A percentile compares a stretch with the other conserved stretches of the same genome.
These are phyloP conservation scores for Tripterygium wilfordii DNA, from an alignment of 177 flowering plant species.

Conservation along the genomic window DNA sequence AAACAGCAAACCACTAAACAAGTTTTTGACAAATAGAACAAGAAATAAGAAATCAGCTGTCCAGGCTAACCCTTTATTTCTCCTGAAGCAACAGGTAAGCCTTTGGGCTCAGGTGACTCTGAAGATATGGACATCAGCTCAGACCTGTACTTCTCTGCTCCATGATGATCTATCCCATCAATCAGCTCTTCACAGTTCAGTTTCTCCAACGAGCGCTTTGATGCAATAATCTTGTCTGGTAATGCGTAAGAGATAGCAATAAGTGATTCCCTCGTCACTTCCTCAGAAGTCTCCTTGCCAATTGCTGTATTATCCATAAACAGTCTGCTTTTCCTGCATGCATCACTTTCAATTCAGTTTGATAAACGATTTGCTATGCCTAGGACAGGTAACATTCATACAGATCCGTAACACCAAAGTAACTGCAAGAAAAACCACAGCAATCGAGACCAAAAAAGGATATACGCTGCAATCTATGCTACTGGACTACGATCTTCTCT, in stretches of 20 bases:
- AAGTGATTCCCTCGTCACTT: conserved; percentile 52
- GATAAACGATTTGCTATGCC: too few species aligned
- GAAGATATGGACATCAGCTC: conserved; percentile 50
- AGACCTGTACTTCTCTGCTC: conserved; percentile 35
- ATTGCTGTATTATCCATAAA: conserved; percentile 41
- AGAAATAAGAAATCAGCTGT: not conserved
- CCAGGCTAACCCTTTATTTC: conserved; percentile 17
- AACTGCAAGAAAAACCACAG: too few species aligned
- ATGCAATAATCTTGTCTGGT: conserved; percentile 21
- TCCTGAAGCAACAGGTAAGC: conserved; percentile 15
- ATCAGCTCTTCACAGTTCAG: conserved; percentile 8
- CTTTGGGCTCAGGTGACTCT: conserved; percentile 30
- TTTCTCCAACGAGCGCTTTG: conserved; percentile 17
- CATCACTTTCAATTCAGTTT: too few species aligned
- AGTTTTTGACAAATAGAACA: not conserved
- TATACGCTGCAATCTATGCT: too few species aligned
- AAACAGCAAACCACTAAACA: not conserved
- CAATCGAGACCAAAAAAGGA: too few species aligned
- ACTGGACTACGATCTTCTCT: too few species aligned
- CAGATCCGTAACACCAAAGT: too few species aligned
- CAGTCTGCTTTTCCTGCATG: conserved; percentile 7
- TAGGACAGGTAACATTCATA: too few species aligned
- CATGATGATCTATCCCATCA: conserved; percentile 16
- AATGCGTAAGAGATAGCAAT: conserved; percentile 44
- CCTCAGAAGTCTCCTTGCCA: conserved; percentile 28